Evolutionary conservation across 2,329 filamentous ascomycete genomes (phyloP).

Genomic region (Diaporthe helianthi): DNA sequence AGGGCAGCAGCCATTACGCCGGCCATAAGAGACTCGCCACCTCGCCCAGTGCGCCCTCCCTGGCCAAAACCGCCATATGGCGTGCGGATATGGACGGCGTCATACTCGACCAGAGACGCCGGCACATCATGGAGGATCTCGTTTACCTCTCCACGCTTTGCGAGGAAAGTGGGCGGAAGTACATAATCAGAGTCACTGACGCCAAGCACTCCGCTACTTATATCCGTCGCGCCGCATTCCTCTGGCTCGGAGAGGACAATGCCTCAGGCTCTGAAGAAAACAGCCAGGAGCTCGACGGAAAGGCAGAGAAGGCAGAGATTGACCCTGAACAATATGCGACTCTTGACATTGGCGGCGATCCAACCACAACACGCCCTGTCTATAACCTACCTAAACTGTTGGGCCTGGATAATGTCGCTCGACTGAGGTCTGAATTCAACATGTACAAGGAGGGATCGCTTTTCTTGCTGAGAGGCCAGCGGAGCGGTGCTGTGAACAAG

Average conservation of each 20-base stretch:
- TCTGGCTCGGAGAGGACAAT: constrained; percentile 48
- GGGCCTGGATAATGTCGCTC: constrained; percentile 52
- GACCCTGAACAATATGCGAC: constrained; percentile 52
- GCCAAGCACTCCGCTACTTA: constrained; percentile 54
- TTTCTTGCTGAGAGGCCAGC: constrained; percentile 51
- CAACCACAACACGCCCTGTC: constrained; percentile 52
- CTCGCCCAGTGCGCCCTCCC: constrained; percentile 20
- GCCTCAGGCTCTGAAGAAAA: background rate
- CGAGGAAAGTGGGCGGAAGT: constrained; percentile 42
- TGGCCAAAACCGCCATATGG: constrained; percentile 47
- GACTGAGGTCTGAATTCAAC: constrained; percentile 46
- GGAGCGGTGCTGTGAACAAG: constrained; percentile 54
- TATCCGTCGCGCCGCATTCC: constrained; percentile 52
- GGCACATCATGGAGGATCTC: constrained; percentile 54
- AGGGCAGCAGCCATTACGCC: constrained; percentile 33
- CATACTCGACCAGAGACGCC: constrained; percentile 58
- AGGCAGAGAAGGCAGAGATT: background rate
- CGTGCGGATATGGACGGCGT: constrained; percentile 63
- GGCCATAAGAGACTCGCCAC: constrained; percentile 35
- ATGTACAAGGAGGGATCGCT: constrained; percentile 48
- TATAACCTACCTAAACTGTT: constrained; percentile 61
- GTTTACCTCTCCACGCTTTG: constrained; percentile 46
- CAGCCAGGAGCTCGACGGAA: background rate
- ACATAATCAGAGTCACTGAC: constrained; percentile 50
- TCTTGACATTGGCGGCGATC: constrained; percentile 47